A percentile compares a stretch with the other conserved stretches of the same genome.
Conservation (phyloP, 2,329 filamentous ascomycete species). For the Podosphaera xanthii region DNA sequence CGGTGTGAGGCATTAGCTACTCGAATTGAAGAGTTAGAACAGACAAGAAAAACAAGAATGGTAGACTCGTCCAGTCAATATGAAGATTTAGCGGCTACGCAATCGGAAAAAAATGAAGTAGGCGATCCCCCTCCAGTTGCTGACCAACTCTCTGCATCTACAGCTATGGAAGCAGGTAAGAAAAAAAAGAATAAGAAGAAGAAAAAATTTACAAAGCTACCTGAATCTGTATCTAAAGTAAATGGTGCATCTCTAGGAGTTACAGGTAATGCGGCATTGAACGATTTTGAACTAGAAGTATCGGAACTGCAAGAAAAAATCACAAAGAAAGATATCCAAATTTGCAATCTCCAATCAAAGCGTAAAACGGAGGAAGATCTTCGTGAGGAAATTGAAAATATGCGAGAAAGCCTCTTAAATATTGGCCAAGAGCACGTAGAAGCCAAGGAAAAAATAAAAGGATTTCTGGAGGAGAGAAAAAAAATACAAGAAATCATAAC, state of each 20-base stretch:
- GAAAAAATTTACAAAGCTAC: slow-evolving; percentile 27
- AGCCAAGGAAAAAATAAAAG: slow-evolving; percentile 54
- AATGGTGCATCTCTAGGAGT: slow-evolving; percentile 9
- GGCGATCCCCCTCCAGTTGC: background rate
- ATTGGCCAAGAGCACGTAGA: slow-evolving; percentile 70
- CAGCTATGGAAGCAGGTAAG: slow-evolving; percentile 26
- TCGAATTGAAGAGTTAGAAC: background rate
- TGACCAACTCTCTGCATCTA: slow-evolving; percentile 1
- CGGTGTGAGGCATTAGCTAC: background rate
- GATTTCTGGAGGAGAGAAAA: slow-evolving; percentile 44
- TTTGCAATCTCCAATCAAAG: slow-evolving; percentile 46
- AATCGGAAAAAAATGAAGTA: background rate
- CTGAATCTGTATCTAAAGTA: slow-evolving; percentile 12
- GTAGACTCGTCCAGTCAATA: background rate
- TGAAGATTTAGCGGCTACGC: background rate
- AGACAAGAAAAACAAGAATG: slow-evolving; percentile 2
- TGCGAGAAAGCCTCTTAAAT: slow-evolving; percentile 57
- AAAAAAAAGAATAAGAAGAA: slow-evolving; percentile 85
- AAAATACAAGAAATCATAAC: slow-evolving; percentile 39
- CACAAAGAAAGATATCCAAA: slow-evolving; percentile 31
- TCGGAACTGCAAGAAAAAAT: slow-evolving; percentile 12
- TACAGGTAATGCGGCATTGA: slow-evolving; percentile 3
- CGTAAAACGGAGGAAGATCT: slow-evolving; percentile 57
- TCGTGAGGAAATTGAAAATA: slow-evolving; percentile 62
- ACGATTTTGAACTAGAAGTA: slow-evolving; percentile 13